Percentiles rank a stretch among this genome's conserved stretches.
These are phyloP conservation scores for Cyclostephanos invisitatus DNA, from an alignment of 108 stramenopile species.

Conservation along the genomic window DNA sequence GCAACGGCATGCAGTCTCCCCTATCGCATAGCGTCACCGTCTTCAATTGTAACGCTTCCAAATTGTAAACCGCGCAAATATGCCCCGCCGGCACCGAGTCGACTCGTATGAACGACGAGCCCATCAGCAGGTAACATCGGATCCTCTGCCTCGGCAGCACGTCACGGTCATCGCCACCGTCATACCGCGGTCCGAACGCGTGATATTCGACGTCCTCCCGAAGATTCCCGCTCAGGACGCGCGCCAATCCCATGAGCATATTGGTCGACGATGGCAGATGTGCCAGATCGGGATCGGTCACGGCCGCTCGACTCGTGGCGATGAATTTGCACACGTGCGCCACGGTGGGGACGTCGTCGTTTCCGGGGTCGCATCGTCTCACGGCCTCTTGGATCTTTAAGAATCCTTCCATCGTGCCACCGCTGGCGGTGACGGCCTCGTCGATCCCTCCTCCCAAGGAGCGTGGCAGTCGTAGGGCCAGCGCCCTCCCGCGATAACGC, in stretches of 20 bases:
- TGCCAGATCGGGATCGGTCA: slow-evolving; percentile 67
- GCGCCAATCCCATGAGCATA: slow-evolving; percentile 77
- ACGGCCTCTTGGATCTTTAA: slow-evolving; percentile 60
- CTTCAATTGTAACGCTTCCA: slow-evolving; percentile 83
- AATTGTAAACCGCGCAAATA: slow-evolving; percentile 83
- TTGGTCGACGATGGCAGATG: slow-evolving; percentile 31
- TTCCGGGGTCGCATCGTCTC: slow-evolving; percentile 51
- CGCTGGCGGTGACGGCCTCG: neutral
- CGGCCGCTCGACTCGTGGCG: slow-evolving; percentile 52
- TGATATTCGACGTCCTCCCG: slow-evolving; percentile 59
- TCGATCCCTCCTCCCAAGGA: slow-evolving; percentile 1
- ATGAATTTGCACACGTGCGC: slow-evolving; percentile 87
- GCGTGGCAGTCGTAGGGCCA: slow-evolving; percentile 55
- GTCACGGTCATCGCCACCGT: neutral
- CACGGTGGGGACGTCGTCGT: slow-evolving; percentile 54
- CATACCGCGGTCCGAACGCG: slow-evolving; percentile 79
- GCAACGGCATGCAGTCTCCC: slow-evolving; percentile 69
- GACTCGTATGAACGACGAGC: slow-evolving; percentile 80
- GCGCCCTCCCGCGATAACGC: slow-evolving; percentile 56
- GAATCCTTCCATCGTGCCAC: slow-evolving; percentile 27
- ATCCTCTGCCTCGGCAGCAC: slow-evolving; percentile 49
- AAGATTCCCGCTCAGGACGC: slow-evolving; percentile 76
- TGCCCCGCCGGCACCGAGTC: slow-evolving; percentile 86
- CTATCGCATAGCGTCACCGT: slow-evolving; percentile 72
- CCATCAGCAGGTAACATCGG: slow-evolving; percentile 83